phyloP scores from a whole-genome alignment of 495 filamentous ascomycete genomes.

The Hapsidospora chrysogenum region DNA sequence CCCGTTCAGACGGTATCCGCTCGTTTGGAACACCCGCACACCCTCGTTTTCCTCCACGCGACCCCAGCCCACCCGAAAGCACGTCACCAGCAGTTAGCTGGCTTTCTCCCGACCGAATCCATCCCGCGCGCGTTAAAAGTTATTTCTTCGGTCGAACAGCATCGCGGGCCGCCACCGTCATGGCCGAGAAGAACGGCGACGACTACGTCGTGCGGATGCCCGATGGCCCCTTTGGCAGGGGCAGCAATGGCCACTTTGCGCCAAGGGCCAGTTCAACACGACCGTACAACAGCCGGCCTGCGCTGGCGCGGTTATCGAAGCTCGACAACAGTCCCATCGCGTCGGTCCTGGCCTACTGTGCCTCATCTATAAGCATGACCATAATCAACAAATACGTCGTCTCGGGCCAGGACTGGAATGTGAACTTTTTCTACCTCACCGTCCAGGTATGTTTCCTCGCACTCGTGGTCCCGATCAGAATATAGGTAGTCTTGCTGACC shows the following conservation, averaged over 20 bases:
- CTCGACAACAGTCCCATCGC: slow-evolving; percentile 56
- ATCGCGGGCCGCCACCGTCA: too few relatives aligned
- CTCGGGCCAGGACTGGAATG: slow-evolving; percentile 76
- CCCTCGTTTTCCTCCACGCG: too few relatives aligned
- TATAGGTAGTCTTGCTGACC: neutral
- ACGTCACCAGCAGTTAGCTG: too few relatives aligned
- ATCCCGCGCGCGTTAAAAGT: too few relatives aligned
- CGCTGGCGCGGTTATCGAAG: slow-evolving; percentile 22
- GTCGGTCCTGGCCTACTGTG: slow-evolving; percentile 81
- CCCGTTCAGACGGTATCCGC: too few relatives aligned
- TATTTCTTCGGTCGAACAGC: too few relatives aligned
- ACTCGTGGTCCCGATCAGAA: neutral
- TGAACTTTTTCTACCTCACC: slow-evolving; percentile 88
- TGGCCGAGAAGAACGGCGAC: slow-evolving; percentile 71
- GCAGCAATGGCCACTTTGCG: slow-evolving; percentile 26
- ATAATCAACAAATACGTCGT: slow-evolving; percentile 98
- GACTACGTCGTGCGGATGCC: slow-evolving; percentile 60
- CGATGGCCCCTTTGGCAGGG: slow-evolving; percentile 23
- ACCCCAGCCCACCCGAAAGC: too few relatives aligned
- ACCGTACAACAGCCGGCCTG: slow-evolving; percentile 10
- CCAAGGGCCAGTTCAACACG: too few relatives aligned
- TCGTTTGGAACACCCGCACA: too few relatives aligned
- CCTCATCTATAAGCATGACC: slow-evolving; percentile 94
- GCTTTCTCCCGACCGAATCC: too few relatives aligned
- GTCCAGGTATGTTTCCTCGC: slow-evolving; percentile 60